Evolutionary conservation across 768 basidiomycete genomes (phyloP), one percentile per base, ranked within the genome.

Genomic region (Boletus pseudo-olivaceus): DNA sequence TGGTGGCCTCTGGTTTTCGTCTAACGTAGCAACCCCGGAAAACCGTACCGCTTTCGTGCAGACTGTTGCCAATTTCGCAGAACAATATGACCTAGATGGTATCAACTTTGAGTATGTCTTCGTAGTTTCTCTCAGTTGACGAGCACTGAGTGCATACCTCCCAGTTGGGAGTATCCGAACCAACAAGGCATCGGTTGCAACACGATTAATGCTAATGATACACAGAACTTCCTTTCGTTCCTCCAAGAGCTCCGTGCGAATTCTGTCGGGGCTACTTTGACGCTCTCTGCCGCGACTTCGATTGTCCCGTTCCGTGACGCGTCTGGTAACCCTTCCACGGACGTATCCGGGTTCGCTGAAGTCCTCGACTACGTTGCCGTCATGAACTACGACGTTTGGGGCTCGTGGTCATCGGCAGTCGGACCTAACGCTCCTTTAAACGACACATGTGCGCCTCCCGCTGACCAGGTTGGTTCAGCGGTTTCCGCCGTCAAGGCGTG

Each of bases 151-250:
- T 15, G 1, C 14, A n/a, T 17, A 20, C 75, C 55, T 50, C 14
- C 38, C 49, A 93, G 90, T 63, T 95, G 93, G 92, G 93, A 96
- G 70, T 93, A 88, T 65, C 93, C 93, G 1, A 81, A 77, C 51
- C 60, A 70, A 5, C 71, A 76, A 47, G 91, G 92, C 33, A 76
- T 87, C 1, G 82, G 82, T 1, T 89, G 89, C 60, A 97, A 96
- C 67, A 67, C 67, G 0, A 76, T 85, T 54, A 70, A 67, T 20
- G 7, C 49, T 1, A 56, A 76, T 49, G 95, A 98, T 67, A 81
- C 84, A 0, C 73, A 79, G 32, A 95, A 97, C 68, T 90, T 88
- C 71, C 79, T 94, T 34, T 57, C 72, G 5, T 91, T 95, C 75
- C 76, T 98, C 11, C 76, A 85, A 59, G 77, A 80, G 33, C 81